Conservation (phyloP, 768 basidiomycete species). For the Pleurotus tuber-regium region DNA sequence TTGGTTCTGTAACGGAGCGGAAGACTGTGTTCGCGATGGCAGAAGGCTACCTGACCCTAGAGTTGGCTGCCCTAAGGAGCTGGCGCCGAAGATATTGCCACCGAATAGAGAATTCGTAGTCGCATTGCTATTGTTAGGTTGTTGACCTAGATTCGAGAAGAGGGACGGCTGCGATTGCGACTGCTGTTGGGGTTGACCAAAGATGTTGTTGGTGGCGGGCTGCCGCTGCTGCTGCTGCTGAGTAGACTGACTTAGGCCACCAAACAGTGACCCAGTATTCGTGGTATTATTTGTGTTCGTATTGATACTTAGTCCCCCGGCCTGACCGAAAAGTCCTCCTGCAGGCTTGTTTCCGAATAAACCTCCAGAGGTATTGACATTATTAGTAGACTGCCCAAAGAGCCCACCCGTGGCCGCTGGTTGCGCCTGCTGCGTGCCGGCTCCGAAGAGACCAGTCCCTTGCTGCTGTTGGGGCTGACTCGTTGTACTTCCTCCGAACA, state of each 20-base stretch:
- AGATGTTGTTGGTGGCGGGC: constrained; percentile 24
- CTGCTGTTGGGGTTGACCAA: constrained; percentile 24
- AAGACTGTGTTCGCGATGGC: constrained; percentile 34
- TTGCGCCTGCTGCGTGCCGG: constrained; percentile 17
- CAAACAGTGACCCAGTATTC: constrained; percentile 23
- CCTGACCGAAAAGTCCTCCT: constrained; percentile 16
- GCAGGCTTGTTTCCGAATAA: constrained; percentile 33
- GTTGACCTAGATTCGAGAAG: constrained; percentile 23
- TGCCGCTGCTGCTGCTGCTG: constrained; percentile 27
- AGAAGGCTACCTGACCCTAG: constrained; percentile 32
- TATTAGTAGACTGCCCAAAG: constrained; percentile 24
- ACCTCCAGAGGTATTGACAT: constrained; percentile 17
- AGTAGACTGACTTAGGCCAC: constrained; percentile 18
- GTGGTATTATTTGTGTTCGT: constrained; percentile 26
- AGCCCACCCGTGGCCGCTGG: constrained; percentile 23
- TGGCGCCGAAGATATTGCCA: constrained; percentile 13
- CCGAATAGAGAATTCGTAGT: constrained; percentile 14
- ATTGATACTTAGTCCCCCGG: constrained; percentile 22
- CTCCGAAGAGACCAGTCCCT: constrained; percentile 23
- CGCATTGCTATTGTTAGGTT: constrained; percentile 16
- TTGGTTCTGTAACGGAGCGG: constrained; percentile 42
- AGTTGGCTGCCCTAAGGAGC: constrained; percentile 26
- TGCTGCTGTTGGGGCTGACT: constrained; percentile 22
- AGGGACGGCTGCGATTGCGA: constrained; percentile 24
- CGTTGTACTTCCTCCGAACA: constrained; percentile 15